Evolutionary conservation across 306 rosid species (phyloP), one percentile per base, ranked within the genome.

Genomic region (Sechiopsis laciniata): DNA sequence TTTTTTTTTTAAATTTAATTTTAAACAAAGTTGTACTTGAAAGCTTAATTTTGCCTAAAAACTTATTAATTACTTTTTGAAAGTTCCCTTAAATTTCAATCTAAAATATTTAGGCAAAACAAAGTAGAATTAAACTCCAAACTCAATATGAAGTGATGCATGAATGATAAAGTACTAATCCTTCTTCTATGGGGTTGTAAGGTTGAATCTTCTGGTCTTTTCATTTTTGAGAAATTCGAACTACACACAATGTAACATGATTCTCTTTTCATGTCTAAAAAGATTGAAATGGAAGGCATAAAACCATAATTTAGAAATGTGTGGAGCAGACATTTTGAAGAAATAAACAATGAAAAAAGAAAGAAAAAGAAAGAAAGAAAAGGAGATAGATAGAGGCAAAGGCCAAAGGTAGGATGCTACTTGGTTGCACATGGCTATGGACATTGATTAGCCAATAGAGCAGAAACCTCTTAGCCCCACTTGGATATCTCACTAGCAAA

Each of bases 361-460:
- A 32, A 4, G 37, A 32, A 32, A 32, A 32, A 32, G 37, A 32
- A 32, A 83, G 22, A 14, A 24, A 42, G 7, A 69, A 81, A 85
- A 80, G 10, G 72, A 21, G 81, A 82, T 89, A 82, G 84, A 32
- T 32, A 37, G 8, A 89, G 82, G 83, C 21, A 62, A 62, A 32
- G 68, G 68, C 21, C 6, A 19, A 76, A 35, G 80, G 81, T 89
- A 80, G 81, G 87, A 83, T 11, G 66, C 84, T 72, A 56, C 75
- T 77, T 73, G 87, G 74, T 71, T 73, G 91, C 96, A 88, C 84
- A 91, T 82, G 90, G 81, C 62, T 46, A 53, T 78, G 80, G 83
- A 82, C 60, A 75, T 76, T 75, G 48, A 75, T 56, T 74, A 78
- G 74, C 76, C 74, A 55, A 37, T 20, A 35, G 67, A 29, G 17